Evolutionary conservation across 495 filamentous ascomycete genomes (phyloP).

Genomic region (Pyrenula aspistea): DNA sequence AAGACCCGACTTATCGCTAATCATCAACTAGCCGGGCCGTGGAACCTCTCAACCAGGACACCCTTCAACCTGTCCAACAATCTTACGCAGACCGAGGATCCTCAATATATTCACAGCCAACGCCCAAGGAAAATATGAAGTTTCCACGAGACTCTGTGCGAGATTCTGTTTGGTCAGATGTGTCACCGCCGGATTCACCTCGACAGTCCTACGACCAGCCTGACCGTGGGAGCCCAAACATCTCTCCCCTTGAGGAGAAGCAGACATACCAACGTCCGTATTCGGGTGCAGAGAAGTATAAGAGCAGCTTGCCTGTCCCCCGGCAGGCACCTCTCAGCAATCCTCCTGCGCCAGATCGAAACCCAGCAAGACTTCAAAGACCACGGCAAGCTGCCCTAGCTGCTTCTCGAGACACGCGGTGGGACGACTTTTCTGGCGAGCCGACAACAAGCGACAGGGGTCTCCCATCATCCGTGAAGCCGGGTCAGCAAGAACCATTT

Average conservation of each 20-base stretch:
- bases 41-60: slow-evolving; percentile 3
- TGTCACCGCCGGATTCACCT: slow-evolving; percentile 37
- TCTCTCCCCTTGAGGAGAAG: slow-evolving; percentile 32
- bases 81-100: slow-evolving; percentile 8
- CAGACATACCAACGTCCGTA: neutral
- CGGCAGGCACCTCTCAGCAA: slow-evolving; percentile 4
- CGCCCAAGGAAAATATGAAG: slow-evolving; percentile 9
- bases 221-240: slow-evolving; percentile 25
- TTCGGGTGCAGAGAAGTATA: slow-evolving; percentile 6
- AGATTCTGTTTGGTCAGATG: slow-evolving; percentile 8
- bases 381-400: slow-evolving; percentile 4
- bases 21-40: neutral
- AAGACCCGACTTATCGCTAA: neutral
- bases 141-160: neutral
- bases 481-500: slow-evolving; percentile 3
- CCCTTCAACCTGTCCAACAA: slow-evolving; percentile 1
- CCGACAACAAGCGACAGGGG: slow-evolving; percentile 26
- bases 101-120: slow-evolving; percentile 30
- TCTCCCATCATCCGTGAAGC: slow-evolving; percentile 4
- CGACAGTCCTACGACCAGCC: slow-evolving; percentile 3
- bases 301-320: slow-evolving; percentile 12
- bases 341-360: slow-evolving; percentile 7
- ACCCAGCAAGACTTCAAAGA: neutral
- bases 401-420: slow-evolving; percentile 18
- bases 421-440: slow-evolving; percentile 39